Evolutionary conservation across 495 filamentous ascomycete species (phyloP).

Genomic region (Hypoxylon fuscum): DNA sequence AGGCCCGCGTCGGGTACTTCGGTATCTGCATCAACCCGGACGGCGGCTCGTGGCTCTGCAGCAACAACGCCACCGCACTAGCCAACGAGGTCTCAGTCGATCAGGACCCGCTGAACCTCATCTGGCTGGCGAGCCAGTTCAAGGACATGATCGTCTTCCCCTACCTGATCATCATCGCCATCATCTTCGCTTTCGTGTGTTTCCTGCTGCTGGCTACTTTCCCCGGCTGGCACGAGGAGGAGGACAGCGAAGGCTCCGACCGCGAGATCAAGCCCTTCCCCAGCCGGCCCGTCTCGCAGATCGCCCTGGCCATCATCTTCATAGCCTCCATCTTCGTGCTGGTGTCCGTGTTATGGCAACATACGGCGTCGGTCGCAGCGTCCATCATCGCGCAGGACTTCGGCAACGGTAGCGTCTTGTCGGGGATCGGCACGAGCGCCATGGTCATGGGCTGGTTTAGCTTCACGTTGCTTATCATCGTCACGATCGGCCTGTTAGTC

Average conservation of each 20-base stretch:
- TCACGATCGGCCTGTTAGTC: slow-evolving; percentile 91
- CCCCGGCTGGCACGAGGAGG: slow-evolving; percentile 82
- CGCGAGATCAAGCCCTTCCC: slow-evolving; percentile 83
- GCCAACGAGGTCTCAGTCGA: slow-evolving; percentile 73
- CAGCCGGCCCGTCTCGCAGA: slow-evolving; percentile 74
- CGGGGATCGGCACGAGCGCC: slow-evolving; percentile 87
- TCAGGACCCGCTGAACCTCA: slow-evolving; percentile 81
- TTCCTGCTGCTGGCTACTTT: slow-evolving; percentile 81
- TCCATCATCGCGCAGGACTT: slow-evolving; percentile 92
- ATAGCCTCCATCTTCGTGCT: slow-evolving; percentile 81
- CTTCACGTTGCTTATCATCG: slow-evolving; percentile 88
- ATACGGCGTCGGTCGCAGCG: slow-evolving; percentile 93
- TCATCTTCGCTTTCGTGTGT: slow-evolving; percentile 80
- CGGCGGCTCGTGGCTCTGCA: slow-evolving; percentile 76
- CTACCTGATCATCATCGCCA: slow-evolving; percentile 82
- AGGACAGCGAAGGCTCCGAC: slow-evolving; percentile 69
- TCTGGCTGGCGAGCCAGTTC: slow-evolving; percentile 82
- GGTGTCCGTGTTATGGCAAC: slow-evolving; percentile 79
- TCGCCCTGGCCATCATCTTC: slow-evolving; percentile 81
- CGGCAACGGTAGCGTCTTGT: slow-evolving; percentile 90
- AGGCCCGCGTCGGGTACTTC: slow-evolving; percentile 68
- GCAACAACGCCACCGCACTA: slow-evolving; percentile 78
- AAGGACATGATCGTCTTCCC: slow-evolving; percentile 85
- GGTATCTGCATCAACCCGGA: slow-evolving; percentile 81
- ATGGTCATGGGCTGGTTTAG: slow-evolving; percentile 99